A percentile compares a stretch with the other conserved stretches of the same genome.
These are phyloP conservation scores for Lactarius psammicola DNA, from an alignment of 768 basidiomycete genomes.

Conservation along the genomic window DNA sequence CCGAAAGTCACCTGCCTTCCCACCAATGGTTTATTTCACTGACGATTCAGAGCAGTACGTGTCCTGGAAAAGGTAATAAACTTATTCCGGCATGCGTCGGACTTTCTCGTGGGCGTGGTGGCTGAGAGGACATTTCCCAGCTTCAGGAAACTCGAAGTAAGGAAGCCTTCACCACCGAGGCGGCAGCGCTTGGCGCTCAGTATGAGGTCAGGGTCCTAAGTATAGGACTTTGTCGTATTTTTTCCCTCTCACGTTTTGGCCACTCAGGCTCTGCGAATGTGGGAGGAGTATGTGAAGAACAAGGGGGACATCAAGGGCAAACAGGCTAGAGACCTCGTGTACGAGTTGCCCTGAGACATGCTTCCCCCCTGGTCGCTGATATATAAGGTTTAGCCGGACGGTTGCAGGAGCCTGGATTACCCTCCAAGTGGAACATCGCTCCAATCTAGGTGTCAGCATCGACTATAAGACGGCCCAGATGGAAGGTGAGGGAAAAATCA, in stretches of 20 bases:
- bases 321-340: slow-evolving; percentile 15
- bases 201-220: background rate
- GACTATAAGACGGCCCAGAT: slow-evolving; percentile 6
- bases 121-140: background rate
- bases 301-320: background rate
- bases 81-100: background rate
- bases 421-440: slow-evolving; percentile 9
- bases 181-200: too few species aligned
- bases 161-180: too few species aligned
- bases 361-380: too few species aligned
- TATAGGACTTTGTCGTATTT: too few species aligned
- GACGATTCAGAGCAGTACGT: slow-evolving; percentile 19
- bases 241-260: background rate
- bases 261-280: background rate
- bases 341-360: background rate
- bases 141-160: slow-evolving; percentile 3
- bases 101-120: background rate
- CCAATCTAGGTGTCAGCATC: background rate
- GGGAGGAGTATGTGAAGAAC: background rate
- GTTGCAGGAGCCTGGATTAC: slow-evolving; percentile 9
- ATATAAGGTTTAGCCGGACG: background rate
- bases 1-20: background rate
- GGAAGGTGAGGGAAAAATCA: slow-evolving; percentile 12
- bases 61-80: slow-evolving; percentile 17
- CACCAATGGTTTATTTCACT: slow-evolving; percentile 13